Percentiles rank a stretch among this genome's conserved stretches.
phyloP scores from a whole-genome alignment of 371 early-diverging fungal species.

The Mucor mucedo region DNA sequence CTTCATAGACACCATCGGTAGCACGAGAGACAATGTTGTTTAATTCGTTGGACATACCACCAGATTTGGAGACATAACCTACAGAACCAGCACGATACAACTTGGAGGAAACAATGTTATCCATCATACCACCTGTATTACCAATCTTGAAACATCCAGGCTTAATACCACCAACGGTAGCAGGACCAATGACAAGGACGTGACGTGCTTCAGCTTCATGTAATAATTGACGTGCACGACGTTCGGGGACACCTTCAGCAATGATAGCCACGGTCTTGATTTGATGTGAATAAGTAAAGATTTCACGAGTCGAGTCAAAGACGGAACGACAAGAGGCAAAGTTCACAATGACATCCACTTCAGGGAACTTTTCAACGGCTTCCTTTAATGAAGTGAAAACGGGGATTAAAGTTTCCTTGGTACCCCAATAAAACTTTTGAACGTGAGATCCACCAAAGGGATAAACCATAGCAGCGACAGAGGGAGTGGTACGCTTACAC shows the following conservation, averaged over 20 bases:
- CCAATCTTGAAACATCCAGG: slow-evolving; percentile 99
- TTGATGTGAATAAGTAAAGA: slow-evolving; percentile 74
- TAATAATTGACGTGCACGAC: slow-evolving; percentile 90
- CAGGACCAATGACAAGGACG: slow-evolving; percentile 95
- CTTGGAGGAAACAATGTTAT: slow-evolving; percentile 96
- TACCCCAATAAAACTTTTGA: slow-evolving; percentile 99
- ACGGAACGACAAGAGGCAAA: slow-evolving; percentile 97
- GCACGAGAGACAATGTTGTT: slow-evolving; percentile 97
- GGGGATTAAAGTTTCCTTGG: slow-evolving; percentile 93
- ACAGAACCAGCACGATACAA: slow-evolving; percentile 96
- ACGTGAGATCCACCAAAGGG: slow-evolving; percentile 98
- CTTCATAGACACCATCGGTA: slow-evolving; percentile 98
- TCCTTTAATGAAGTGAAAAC: slow-evolving; percentile 90
- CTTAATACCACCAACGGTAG: slow-evolving; percentile 98
- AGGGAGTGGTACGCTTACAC: slow-evolving; percentile 94
- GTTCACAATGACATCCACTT: slow-evolving; percentile 95
- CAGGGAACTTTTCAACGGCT: slow-evolving; percentile 86
- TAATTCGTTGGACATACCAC: slow-evolving; percentile 99
- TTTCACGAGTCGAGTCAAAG: slow-evolving; percentile 88
- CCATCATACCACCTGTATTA: slow-evolving; percentile 99
- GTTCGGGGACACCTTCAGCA: slow-evolving; percentile 98
- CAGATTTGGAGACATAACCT: slow-evolving; percentile 97
- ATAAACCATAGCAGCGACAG: slow-evolving; percentile 98
- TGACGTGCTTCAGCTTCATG: slow-evolving; percentile 80
- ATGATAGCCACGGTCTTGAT: slow-evolving; percentile 96